Evolutionary conservation across 805 yeast species (phyloP).

Genomic region (Starmerella khaoyaiensis): DNA sequence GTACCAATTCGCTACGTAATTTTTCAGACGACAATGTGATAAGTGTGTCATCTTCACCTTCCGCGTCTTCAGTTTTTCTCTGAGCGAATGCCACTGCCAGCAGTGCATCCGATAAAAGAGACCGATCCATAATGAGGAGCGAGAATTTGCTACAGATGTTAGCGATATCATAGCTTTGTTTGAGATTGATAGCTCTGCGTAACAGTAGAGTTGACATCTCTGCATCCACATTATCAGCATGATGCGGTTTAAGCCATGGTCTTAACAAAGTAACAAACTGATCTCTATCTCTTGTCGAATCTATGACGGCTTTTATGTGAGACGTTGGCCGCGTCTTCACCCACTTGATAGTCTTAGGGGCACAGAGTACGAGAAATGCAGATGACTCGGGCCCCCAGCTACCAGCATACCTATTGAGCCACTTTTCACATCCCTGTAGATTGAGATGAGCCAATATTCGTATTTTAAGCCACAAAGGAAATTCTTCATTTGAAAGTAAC

Average conservation of each 20-base stretch:
- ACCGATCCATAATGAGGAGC: background rate
- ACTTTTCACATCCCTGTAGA: conserved; percentile 1
- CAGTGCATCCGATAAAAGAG: conserved; percentile 21
- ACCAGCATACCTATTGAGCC: conserved; percentile 7
- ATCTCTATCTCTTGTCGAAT: too few relatives aligned
- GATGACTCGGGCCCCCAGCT: background rate
- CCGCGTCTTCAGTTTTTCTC: conserved; percentile 4
- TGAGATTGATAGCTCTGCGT: conserved; percentile 9
- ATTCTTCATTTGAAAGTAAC: conserved; percentile 4
- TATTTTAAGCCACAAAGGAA: conserved; percentile 14
- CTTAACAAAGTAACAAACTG: background rate
- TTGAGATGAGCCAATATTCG: conserved; percentile 11
- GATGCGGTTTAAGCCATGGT: background rate
- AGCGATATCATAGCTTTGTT: conserved; percentile 16
- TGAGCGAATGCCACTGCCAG: conserved; percentile 23
- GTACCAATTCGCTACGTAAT: background rate
- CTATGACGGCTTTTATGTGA: too few relatives aligned
- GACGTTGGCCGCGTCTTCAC: too few relatives aligned
- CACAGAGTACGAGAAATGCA: too few relatives aligned
- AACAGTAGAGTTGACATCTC: conserved; percentile 5
- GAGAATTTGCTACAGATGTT: conserved; percentile 14
- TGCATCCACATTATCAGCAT: background rate
- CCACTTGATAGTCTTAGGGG: too few relatives aligned
- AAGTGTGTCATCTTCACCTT: background rate
- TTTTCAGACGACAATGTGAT: background rate